Conservation (phyloP, 768 basidiomycete genomes). For the Udeniomyces megalosporus region DNA sequence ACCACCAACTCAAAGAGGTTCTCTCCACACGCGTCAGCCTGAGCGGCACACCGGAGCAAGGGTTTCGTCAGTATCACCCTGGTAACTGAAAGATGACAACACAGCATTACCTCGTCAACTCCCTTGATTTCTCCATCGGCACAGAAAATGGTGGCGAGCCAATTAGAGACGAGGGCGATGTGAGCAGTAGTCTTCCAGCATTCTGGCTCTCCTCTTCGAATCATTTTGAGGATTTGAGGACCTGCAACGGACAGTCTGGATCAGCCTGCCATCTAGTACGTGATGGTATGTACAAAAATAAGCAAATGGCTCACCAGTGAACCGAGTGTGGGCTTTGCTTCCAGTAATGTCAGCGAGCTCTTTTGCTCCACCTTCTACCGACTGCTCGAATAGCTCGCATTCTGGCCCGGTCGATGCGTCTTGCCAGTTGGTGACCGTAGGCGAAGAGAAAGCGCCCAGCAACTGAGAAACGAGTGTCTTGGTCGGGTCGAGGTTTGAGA, state of each 20-base stretch:
- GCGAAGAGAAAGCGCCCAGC: conserved; percentile 50
- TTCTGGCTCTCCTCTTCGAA: conserved; percentile 20
- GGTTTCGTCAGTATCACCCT: no score
- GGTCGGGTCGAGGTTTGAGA: conserved; percentile 8
- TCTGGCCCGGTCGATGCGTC: conserved; percentile 70
- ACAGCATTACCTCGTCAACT: conserved; percentile 43
- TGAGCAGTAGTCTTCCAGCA: conserved; percentile 27
- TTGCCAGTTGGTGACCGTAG: conserved; percentile 71
- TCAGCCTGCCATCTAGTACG: no score
- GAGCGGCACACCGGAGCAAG: not conserved
- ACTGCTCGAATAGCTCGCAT: conserved; percentile 50
- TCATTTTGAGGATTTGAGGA: conserved; percentile 60
- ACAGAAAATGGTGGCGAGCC: conserved; percentile 61
- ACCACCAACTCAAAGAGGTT: conserved; percentile 51
- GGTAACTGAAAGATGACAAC: not conserved
- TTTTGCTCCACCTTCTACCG: conserved; percentile 50
- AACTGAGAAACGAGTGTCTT: conserved; percentile 46
- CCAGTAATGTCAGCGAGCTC: conserved; percentile 59
- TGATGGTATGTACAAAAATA: no score
- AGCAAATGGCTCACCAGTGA: conserved; percentile 38
- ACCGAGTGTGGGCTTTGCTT: conserved; percentile 70
- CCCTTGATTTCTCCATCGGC: conserved; percentile 52
- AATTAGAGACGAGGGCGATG: conserved; percentile 68
- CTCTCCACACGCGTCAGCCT: conserved; percentile 67
- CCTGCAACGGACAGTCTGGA: no score